These are phyloP conservation scores for Eucalyptus sideroxylon DNA, from an alignment of 345 rosid genomes.

Conservation along the genomic window DNA sequence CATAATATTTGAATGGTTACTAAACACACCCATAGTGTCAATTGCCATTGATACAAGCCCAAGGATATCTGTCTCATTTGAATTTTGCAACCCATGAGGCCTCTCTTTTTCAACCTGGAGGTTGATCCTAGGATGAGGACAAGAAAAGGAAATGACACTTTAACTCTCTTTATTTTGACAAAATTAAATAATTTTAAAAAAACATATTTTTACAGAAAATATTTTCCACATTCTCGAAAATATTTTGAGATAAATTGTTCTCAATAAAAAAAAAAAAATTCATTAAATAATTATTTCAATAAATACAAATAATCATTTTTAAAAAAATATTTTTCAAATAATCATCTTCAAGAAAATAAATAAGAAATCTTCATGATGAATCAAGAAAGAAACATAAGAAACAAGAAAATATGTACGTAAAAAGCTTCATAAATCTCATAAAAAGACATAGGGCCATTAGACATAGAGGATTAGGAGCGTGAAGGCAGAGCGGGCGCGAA, in stretches of 20 bases:
- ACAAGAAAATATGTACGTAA: not conserved
- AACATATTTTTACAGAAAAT: not conserved
- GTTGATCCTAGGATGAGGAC: not conserved
- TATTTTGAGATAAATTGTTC: not conserved
- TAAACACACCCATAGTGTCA: fast-evolving
- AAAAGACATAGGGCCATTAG: not conserved
- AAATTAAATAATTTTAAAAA: not conserved
- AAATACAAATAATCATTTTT: not conserved
- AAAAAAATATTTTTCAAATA: not conserved
- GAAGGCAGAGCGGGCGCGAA: not conserved
- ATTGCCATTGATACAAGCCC: not conserved
- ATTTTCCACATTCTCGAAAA: not conserved
- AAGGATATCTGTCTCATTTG: no score
- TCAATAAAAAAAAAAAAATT: not conserved
- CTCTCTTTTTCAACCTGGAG: not conserved
- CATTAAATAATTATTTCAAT: not conserved
- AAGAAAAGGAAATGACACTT: not conserved
- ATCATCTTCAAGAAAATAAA: fast-evolving
- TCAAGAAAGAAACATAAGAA: not conserved
- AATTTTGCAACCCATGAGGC: not conserved
- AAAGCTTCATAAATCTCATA: not conserved
- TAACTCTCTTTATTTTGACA: not conserved
- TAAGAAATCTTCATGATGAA: not conserved
- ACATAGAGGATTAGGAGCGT: not conserved
- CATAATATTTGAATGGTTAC: not conserved